These are phyloP conservation scores for Nemania abortiva DNA, from an alignment of 2,329 filamentous ascomycete genomes.

Conservation along the genomic window DNA sequence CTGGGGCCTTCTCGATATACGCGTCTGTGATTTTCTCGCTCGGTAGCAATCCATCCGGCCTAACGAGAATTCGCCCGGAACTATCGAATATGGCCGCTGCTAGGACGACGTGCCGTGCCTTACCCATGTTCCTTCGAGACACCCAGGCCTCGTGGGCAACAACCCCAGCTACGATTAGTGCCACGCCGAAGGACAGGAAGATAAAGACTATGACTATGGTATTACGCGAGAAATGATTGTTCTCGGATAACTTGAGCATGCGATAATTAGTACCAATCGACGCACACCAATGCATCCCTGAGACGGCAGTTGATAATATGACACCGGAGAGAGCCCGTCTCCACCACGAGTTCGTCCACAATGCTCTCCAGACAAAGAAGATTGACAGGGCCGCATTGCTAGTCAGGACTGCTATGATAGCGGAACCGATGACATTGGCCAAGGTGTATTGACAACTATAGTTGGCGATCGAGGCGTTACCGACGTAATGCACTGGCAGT, in stretches of 20 bases:
- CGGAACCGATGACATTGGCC: slow-evolving; percentile 74
- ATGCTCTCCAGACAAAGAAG: slow-evolving; percentile 81
- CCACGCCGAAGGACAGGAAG: slow-evolving; percentile 73
- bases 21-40: slow-evolving; percentile 83
- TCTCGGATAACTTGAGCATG: slow-evolving; percentile 60
- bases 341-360: slow-evolving; percentile 85
- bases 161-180: slow-evolving; percentile 68
- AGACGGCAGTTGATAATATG: slow-evolving; percentile 79
- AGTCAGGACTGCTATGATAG: slow-evolving; percentile 77
- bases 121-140: slow-evolving; percentile 65
- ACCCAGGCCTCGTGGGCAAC: slow-evolving; percentile 66
- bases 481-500: slow-evolving; percentile 78
- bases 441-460: slow-evolving; percentile 74
- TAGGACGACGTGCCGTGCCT: slow-evolving; percentile 71
- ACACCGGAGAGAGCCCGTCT: slow-evolving; percentile 75
- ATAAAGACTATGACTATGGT: slow-evolving; percentile 80
- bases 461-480: slow-evolving; percentile 85
- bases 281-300: slow-evolving; percentile 90
- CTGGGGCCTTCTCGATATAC: slow-evolving; percentile 76
- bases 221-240: slow-evolving; percentile 65
- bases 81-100: slow-evolving; percentile 76
- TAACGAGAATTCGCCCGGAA: slow-evolving; percentile 75
- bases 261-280: slow-evolving; percentile 77
- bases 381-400: slow-evolving; percentile 77
- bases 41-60: slow-evolving; percentile 75